These are phyloP conservation scores for Leishmania guyanensis DNA, from an alignment of 208 protist species.

Conservation along the genomic window DNA sequence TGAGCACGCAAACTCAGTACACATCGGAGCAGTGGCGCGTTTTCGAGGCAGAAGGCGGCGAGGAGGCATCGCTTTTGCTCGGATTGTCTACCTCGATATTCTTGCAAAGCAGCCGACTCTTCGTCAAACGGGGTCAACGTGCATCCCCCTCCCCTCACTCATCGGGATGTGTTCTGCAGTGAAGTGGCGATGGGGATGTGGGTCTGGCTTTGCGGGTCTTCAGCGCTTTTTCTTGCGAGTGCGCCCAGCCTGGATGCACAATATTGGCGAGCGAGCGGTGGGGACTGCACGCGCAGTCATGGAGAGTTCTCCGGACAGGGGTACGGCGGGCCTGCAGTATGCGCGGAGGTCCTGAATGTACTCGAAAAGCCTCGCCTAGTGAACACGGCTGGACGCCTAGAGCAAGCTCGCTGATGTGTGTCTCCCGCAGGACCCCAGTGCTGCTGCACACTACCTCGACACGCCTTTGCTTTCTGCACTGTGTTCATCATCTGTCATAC, in stretches of 20 bases:
- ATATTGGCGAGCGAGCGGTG: not conserved
- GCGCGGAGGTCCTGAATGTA: not conserved
- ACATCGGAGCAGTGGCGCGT: not conserved
- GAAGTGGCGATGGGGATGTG: not conserved
- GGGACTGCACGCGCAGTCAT: not conserved
- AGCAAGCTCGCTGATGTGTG: not conserved
- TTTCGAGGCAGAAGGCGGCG: not conserved
- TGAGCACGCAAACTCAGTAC: not conserved
- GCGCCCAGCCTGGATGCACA: not conserved
- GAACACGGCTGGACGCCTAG: not conserved
- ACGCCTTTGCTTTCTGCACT: not conserved
- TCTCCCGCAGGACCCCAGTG: not conserved
- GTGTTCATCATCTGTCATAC: not conserved
- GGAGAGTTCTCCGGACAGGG: not conserved
- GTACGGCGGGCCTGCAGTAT: not conserved
- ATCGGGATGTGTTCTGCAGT: not conserved
- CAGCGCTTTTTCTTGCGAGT: not conserved
- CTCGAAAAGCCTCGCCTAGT: not conserved
- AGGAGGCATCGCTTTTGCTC: not conserved
- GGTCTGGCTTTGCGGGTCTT: not conserved
- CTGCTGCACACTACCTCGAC: not conserved
- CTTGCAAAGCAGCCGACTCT: not conserved
- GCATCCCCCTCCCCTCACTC: not conserved
- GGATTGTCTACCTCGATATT: not conserved
- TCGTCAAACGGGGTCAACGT: not conserved